Conservation (phyloP, 225 moss, liverwort and hornwort genomes). For the Polytrichum commune region DNA sequence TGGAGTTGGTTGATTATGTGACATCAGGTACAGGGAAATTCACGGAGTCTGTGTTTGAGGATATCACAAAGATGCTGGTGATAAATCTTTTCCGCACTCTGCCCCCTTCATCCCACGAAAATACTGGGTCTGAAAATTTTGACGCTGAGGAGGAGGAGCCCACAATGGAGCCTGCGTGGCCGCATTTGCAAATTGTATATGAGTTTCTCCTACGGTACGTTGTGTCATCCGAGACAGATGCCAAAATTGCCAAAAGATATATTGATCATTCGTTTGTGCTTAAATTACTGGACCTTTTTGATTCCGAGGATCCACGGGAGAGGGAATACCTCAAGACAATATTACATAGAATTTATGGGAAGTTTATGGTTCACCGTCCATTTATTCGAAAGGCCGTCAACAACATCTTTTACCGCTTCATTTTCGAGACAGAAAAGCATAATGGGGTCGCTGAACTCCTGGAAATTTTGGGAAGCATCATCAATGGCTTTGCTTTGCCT, state of each 20-base stretch:
- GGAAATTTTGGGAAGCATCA: constrained; percentile 62
- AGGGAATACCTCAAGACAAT: constrained; percentile 62
- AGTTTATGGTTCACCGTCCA: constrained; percentile 59
- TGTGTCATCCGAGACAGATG: constrained; percentile 53
- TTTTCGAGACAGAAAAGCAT: constrained; percentile 66
- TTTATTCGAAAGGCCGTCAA: constrained; percentile 65
- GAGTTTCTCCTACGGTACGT: constrained; percentile 59
- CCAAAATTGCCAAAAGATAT: constrained; percentile 62
- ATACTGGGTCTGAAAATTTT: constrained; percentile 16
- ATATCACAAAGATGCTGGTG: constrained; percentile 13
- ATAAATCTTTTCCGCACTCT: constrained; percentile 9
- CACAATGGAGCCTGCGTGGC: constrained; percentile 65
- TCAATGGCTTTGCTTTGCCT: constrained; percentile 65
- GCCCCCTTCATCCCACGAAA: constrained; percentile 14
- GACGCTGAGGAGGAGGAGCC: constrained; percentile 62
- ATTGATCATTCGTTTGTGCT: constrained; percentile 59
- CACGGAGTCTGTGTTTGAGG: constrained; percentile 14
- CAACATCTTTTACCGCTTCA: constrained; percentile 67
- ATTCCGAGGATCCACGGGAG: constrained; percentile 58
- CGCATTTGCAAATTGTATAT: constrained; percentile 60
- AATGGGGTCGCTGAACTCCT: constrained; percentile 58
- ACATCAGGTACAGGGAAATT: constrained; percentile 14
- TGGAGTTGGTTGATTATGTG: constrained; percentile 17
- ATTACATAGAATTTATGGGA: constrained; percentile 54
- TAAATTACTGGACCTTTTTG: constrained; percentile 48